Conservation (phyloP, 352 stramenopile genomes). For the Peronospora farinosa region DNA sequence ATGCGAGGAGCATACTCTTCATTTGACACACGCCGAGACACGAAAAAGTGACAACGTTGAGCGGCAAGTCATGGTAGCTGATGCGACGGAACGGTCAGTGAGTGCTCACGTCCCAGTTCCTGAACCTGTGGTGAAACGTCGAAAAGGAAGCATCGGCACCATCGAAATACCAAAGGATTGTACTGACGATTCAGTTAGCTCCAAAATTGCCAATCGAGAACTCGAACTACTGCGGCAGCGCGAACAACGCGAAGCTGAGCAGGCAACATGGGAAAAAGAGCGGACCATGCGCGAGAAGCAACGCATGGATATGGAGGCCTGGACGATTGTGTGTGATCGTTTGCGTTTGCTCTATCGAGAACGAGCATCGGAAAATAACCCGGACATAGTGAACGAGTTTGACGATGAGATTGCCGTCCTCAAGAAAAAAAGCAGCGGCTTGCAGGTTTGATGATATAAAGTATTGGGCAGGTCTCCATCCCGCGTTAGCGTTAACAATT, state of each 20-base stretch:
- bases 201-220: conserved; percentile 29
- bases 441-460: conserved; percentile 18
- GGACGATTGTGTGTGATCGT: conserved; percentile 33
- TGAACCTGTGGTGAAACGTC: conserved; percentile 14
- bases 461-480: not conserved
- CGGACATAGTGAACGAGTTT: conserved; percentile 24
- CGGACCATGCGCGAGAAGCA: conserved; percentile 23
- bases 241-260: conserved; percentile 28
- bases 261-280: conserved; percentile 30
- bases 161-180: not conserved
- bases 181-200: conserved; percentile 11
- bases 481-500: not conserved
- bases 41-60: conserved; percentile 14
- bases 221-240: conserved; percentile 25
- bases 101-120: conserved; percentile 5
- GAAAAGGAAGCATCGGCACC: conserved; percentile 4
- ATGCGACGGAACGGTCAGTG: conserved; percentile 1
- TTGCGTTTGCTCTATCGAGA: conserved; percentile 30
- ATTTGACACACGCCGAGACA: conserved; percentile 5
- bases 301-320: conserved; percentile 32
- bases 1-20: conserved; percentile 5
- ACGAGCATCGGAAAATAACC: conserved; percentile 19
- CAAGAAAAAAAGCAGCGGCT: conserved; percentile 36
- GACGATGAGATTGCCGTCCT: conserved; percentile 31
- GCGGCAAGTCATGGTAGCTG: conserved; percentile 10